Evolutionary conservation across 768 basidiomycete genomes (phyloP).

Genomic region (Hortiboletus campestris): DNA sequence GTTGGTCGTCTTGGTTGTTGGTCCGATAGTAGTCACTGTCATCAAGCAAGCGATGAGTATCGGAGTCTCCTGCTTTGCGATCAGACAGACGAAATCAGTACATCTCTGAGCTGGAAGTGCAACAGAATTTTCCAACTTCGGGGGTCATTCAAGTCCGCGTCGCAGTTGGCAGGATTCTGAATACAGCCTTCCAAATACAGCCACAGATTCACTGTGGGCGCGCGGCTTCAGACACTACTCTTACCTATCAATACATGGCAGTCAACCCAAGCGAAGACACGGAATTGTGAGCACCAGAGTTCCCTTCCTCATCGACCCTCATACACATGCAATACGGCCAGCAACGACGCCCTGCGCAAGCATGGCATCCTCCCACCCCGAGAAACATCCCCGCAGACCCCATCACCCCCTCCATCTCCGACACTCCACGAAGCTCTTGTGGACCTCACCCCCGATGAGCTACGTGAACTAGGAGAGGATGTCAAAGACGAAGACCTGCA

Average conservation of each 20-base stretch:
- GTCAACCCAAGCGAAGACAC: constrained; percentile 90
- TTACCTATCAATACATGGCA: constrained; percentile 43
- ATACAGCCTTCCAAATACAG: constrained; percentile 32
- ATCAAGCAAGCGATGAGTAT: constrained; percentile 20
- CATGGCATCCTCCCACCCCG: constrained; percentile 86
- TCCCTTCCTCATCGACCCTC: background rate
- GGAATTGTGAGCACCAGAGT: constrained; percentile 71
- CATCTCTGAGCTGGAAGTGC: constrained; percentile 17
- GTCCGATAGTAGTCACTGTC: constrained; percentile 21
- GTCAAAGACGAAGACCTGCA: constrained; percentile 73
- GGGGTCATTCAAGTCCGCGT: constrained; percentile 28
- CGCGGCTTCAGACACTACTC: background rate
- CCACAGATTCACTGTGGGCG: constrained; percentile 10
- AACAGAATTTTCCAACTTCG: constrained; percentile 8
- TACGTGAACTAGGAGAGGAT: constrained; percentile 71
- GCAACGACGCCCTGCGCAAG: constrained; percentile 91
- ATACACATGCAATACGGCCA: constrained; percentile 30
- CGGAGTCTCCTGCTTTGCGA: constrained; percentile 10
- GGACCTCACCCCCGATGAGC: constrained; percentile 59
- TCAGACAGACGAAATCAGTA: constrained; percentile 17
- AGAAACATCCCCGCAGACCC: constrained; percentile 63
- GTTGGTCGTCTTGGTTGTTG: constrained; percentile 21
- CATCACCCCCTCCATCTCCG: constrained; percentile 81
- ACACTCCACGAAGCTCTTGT: constrained; percentile 66
- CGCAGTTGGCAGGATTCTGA: constrained; percentile 11